Evolutionary conservation across 257 asterid genomes (phyloP), one percentile per base, ranked within the genome.

Genomic region (Fraxinus americana): DNA sequence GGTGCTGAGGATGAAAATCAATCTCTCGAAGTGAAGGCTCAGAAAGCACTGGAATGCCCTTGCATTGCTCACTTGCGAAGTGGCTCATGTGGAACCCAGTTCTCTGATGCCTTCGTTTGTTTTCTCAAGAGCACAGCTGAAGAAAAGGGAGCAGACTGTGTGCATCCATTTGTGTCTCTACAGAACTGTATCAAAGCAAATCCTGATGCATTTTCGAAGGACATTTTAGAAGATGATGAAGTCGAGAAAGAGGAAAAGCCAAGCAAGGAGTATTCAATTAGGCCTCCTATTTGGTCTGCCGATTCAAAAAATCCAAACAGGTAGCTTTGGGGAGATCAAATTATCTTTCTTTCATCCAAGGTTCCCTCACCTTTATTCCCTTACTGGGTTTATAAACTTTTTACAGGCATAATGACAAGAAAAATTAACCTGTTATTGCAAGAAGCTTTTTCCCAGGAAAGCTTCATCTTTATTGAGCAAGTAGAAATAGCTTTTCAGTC

Each of bases 81-180:
- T 41, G 50, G 50, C 50, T 16, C 50, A 11, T 41, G 50, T 61
- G 97, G 99, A 5, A 32, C 73, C 77, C 98, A 84, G 77, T 95
- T 95, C 71, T 95, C 99, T 0, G 88, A 88, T 67, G 98, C 99
- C 59, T 95, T 95, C 71, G 86, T 91, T 35, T 95, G 98, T 73
- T 95, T 93, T 70, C 93, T 95, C 84, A 95, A 91, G 88, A 95
- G 98, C 91, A 88, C 92, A 1, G 88, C 96, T 76, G 92, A 88
- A 65, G 99, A 93, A 75, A 93, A 95, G 85, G 98, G 99, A 73
- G 86, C 98, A 0, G 98, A 95, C 71, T 95, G 99, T 4, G 96
- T 95, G 74, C 50, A 77, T 35, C 97, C 98, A 19, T 95, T 95
- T 14, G 95, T 95, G 79, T 94, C 92, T 71, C 90, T 95, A 65